Percentiles rank a stretch among this genome's conserved stretches.
phyloP scores from a whole-genome alignment of 306 rosid genomes.

The Styphnolobium japonicum region DNA sequence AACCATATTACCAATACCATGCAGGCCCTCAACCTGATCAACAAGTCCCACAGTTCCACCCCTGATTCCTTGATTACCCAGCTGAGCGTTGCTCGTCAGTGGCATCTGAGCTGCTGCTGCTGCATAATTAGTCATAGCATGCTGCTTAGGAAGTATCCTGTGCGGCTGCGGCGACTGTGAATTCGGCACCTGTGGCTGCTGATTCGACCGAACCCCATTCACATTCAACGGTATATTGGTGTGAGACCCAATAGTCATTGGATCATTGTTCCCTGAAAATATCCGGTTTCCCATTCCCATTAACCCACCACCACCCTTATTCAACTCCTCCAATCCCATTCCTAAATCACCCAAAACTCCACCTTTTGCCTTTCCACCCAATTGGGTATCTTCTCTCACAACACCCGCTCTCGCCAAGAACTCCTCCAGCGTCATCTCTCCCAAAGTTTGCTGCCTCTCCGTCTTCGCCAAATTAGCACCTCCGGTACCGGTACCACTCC shows the following conservation, averaged over 20 bases:
- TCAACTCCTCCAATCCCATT: constrained; percentile 55
- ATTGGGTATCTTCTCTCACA: constrained; percentile 72
- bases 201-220: constrained; percentile 76
- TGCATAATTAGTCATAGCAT: constrained; percentile 51
- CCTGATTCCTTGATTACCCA: constrained; percentile 64
- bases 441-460: constrained; percentile 81
- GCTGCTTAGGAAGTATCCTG: constrained; percentile 79
- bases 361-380: constrained; percentile 43
- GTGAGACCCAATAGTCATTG: constrained; percentile 37
- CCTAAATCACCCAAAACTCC: constrained; percentile 54
- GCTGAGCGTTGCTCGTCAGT: too few species aligned
- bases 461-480: constrained; percentile 52
- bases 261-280: too few species aligned
- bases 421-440: constrained; percentile 94
- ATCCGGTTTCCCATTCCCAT: constrained; percentile 45
- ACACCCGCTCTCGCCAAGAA: constrained; percentile 87
- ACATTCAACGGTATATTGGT: constrained; percentile 77
- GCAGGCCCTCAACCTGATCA: constrained; percentile 70
- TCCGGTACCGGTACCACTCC: not conserved
- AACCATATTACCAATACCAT: constrained; percentile 41
- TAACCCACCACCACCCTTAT: too few species aligned
- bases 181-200: constrained; percentile 43
- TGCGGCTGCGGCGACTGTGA: constrained; percentile 40
- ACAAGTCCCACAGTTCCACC: constrained; percentile 71
- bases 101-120: constrained; percentile 68